Evolutionary conservation across 2,329 filamentous ascomycete species (phyloP), one percentile per base, ranked within the genome.

Genomic region (Berkeleyomyces rouxiae): DNA sequence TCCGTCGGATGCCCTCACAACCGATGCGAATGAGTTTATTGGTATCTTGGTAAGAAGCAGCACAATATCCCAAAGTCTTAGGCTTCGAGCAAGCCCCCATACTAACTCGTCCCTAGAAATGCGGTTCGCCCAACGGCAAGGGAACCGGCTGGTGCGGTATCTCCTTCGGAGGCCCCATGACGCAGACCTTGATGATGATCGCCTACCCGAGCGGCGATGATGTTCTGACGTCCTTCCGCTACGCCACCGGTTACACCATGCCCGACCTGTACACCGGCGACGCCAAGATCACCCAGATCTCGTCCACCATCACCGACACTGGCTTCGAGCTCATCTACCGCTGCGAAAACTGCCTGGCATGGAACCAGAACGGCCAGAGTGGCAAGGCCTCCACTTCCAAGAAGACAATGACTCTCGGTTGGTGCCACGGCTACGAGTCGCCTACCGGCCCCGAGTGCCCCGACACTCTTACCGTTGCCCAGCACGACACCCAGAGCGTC

Each of bases 181-280:
- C 77, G 6, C 77, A 78, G 66, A 77, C 77, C 44, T 72, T 85
- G 2, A 76, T 86, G 61, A 72, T 86, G 13, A 72, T 83, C 66
- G 79, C 79, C 2, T 85, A 80, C 76, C 77, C 81, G 3, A 74
- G 79, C 66, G 74, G 77, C 23, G 73, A 75, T 13, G 70, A 79
- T 43, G 74, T 85, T 59, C 72, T 80, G 37, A 83, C 82, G 0
- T 79, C 80, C 0, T 79, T 85, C 70, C 76, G 79, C 61, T 82
- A 78, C 67, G 76, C 80, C 3, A 76, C 75, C 3, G 83, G 82
- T 58, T 87, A 86, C 68, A 75, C 76, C 36, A 74, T 76, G 65
- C 85, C 85, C 0, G 75, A 76, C 0, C 68, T 79, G 43, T 87
- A 87, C 70, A 75, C 76, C 0, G 85, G 85, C 62, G 75, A 82